Conservation (phyloP, 257 asterid genomes). For the Gynochthodes officinalis region DNA sequence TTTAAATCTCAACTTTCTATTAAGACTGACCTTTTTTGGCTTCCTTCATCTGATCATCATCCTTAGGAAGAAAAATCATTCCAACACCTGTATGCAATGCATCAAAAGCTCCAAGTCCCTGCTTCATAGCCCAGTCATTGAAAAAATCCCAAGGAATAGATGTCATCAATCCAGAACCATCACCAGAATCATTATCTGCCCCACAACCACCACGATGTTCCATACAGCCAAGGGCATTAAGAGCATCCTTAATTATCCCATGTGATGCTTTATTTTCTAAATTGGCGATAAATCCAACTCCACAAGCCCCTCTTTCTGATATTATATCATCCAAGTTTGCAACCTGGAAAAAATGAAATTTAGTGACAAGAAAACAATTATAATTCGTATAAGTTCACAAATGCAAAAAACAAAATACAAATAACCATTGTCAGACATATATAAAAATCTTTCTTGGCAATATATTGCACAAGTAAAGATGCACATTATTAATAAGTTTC, state of each 20-base stretch:
- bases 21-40: conserved; percentile 66
- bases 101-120: conserved; percentile 69
- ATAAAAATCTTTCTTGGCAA: not conserved
- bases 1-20: not conserved
- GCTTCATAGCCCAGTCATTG: conserved; percentile 81
- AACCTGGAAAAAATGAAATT: conserved; percentile 48
- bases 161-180: conserved; percentile 97
- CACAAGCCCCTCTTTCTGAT: conserved; percentile 94
- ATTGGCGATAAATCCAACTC: conserved; percentile 96
- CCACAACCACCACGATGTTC: conserved; percentile 99
- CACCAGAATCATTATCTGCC: conserved; percentile 99
- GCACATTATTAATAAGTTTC: not conserved
- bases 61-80: conserved; percentile 90
- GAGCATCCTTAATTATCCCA: conserved; percentile 84
- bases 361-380: conserved; percentile 4
- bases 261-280: conserved; percentile 82
- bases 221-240: conserved; percentile 96
- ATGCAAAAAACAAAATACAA: not conserved
- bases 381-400: not conserved
- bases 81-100: conserved; percentile 87
- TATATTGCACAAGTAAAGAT: not conserved
- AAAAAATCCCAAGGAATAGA: conserved; percentile 96
- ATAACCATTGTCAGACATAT: not conserved
- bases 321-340: conserved; percentile 82
- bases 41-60: conserved; percentile 55